Percentiles rank a stretch among this genome's conserved stretches.
Conservation (phyloP, 768 basidiomycete species). For the Nidularia pulvinata region DNA sequence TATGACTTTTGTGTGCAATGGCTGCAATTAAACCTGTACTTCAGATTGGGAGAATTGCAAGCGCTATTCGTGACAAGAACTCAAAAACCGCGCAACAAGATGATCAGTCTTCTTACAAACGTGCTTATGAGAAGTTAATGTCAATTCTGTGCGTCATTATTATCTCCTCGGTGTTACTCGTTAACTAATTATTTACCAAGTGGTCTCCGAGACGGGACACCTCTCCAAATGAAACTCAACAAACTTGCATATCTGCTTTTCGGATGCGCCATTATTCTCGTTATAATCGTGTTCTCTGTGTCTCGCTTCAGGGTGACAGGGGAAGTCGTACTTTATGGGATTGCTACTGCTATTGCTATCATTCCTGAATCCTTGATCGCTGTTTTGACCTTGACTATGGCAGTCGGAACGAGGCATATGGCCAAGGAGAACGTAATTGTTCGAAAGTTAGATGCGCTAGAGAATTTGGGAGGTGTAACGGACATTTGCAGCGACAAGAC, state of each 20-base stretch:
- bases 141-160: conserved; percentile 21
- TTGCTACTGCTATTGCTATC: conserved; percentile 35
- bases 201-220: conserved; percentile 30
- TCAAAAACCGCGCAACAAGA: conserved; percentile 7
- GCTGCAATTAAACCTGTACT: neutral
- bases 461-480: conserved; percentile 57
- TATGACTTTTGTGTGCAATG: conserved; percentile 5
- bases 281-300: conserved; percentile 34
- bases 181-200: conserved; percentile 10
- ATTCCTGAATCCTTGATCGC: conserved; percentile 42
- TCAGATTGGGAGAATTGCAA: conserved; percentile 36
- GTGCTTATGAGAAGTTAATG: conserved; percentile 15
- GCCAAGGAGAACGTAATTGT: conserved; percentile 61
- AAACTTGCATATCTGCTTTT: conserved; percentile 33
- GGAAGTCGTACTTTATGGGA: conserved; percentile 31
- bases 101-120: conserved; percentile 17
- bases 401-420: conserved; percentile 54
- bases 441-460: conserved; percentile 61
- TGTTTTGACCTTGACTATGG: conserved; percentile 57
- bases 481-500: conserved; percentile 67
- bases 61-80: conserved; percentile 25
- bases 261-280: conserved; percentile 29
- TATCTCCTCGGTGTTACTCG: neutral
- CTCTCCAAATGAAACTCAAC: conserved; percentile 32
- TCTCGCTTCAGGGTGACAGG: conserved; percentile 26